Evolutionary conservation across 192 early-diverging fungal species (phyloP).

Genomic region (Coemansia umbellata): DNA sequence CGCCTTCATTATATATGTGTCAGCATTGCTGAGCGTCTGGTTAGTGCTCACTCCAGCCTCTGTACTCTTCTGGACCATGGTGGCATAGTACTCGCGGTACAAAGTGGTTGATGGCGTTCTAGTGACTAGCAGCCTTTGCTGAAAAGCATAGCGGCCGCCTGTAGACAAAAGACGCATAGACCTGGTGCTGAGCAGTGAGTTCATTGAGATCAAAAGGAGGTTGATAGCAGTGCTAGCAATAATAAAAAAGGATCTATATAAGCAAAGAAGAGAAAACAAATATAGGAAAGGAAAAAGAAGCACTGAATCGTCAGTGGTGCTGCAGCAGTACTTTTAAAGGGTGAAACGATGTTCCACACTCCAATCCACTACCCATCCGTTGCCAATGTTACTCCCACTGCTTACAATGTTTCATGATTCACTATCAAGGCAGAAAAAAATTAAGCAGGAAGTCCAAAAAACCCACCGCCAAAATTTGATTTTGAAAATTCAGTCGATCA

Average conservation of each 20-base stretch:
- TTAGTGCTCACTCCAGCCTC: neutral
- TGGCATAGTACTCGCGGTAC: neutral
- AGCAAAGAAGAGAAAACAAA: neutral
- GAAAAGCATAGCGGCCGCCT: too few relatives aligned
- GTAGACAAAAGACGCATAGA: neutral
- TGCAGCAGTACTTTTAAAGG: too few relatives aligned
- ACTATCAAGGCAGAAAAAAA: too few relatives aligned
- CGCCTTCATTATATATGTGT: constrained; percentile 65
- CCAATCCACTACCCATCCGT: too few relatives aligned
- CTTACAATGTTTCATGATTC: too few relatives aligned
- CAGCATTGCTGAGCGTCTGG: constrained; percentile 10
- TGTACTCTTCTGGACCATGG: neutral
- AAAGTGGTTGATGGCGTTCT: neutral
- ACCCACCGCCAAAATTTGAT: too few relatives aligned
- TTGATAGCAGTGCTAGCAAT: neutral
- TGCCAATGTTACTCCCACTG: too few relatives aligned
- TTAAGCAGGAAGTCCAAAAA: too few relatives aligned
- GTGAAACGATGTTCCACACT: too few relatives aligned
- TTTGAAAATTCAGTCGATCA: too few relatives aligned
- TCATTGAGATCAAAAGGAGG: neutral
- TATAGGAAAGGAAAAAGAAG: constrained; percentile 2
- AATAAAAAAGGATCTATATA: neutral
- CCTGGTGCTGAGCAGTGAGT: neutral
- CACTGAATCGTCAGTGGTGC: too few relatives aligned
- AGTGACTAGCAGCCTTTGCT: neutral